Percentiles rank a stretch among this genome's conserved stretches.
These are phyloP conservation scores for Peronospora tabacina DNA, from an alignment of 352 stramenopile species.

Conservation along the genomic window DNA sequence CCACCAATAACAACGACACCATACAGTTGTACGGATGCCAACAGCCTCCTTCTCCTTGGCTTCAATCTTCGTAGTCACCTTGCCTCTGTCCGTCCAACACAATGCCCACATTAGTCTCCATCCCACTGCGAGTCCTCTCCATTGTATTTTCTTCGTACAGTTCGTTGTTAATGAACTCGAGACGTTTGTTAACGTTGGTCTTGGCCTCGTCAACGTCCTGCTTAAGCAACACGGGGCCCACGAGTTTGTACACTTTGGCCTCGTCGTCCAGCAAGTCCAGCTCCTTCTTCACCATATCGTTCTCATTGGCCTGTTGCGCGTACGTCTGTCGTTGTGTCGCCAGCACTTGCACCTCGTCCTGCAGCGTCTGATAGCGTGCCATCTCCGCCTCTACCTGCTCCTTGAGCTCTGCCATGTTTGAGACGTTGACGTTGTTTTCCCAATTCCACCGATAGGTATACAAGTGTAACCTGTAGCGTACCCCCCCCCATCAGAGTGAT, in stretches of 20 bases:
- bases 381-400: conserved; percentile 85
- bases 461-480: not conserved
- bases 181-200: conserved; percentile 90
- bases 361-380: conserved; percentile 84
- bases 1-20: not conserved
- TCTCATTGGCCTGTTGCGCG: conserved; percentile 91
- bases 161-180: conserved; percentile 95
- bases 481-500: not conserved
- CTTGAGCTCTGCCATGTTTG: conserved; percentile 37
- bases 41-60: conserved; percentile 87
- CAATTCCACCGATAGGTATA: conserved; percentile 4
- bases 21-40: conserved; percentile 80
- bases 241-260: conserved; percentile 91
- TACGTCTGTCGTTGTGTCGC: conserved; percentile 85
- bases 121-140: too few species aligned
- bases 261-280: conserved; percentile 82
- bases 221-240: conserved; percentile 92
- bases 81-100: conserved; percentile 39
- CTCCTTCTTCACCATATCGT: conserved; percentile 94
- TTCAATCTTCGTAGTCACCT: conserved; percentile 83
- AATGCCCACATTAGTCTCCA: not conserved
- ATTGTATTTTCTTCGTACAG: conserved; percentile 39
- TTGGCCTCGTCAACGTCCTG: conserved; percentile 92
- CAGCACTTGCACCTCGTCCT: conserved; percentile 86
- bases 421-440: conserved; percentile 6